Evolutionary conservation across 2,329 filamentous ascomycete genomes (phyloP).

Genomic region (Nigrograna mackinnonii): DNA sequence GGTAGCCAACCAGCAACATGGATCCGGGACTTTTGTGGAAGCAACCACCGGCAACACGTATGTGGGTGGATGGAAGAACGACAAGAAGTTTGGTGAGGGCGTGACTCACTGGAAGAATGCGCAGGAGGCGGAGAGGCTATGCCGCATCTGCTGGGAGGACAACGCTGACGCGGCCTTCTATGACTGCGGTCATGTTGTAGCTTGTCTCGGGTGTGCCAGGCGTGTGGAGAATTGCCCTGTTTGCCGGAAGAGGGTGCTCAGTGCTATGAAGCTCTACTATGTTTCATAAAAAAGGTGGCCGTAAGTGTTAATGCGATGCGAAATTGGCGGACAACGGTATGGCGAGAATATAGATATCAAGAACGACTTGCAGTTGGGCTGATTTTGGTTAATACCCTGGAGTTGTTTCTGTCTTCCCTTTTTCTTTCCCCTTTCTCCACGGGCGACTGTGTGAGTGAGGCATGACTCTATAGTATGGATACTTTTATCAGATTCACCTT

Average conservation of each 20-base stretch:
- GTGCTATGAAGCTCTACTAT: slow-evolving; percentile 61
- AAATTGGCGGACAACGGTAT: too few species aligned
- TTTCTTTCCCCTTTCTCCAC: too few species aligned
- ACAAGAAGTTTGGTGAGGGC: slow-evolving; percentile 65
- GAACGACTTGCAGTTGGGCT: too few species aligned
- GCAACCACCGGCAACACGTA: slow-evolving; percentile 63
- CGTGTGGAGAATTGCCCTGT: slow-evolving; percentile 64
- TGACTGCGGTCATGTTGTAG: slow-evolving; percentile 66
- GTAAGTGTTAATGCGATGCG: too few species aligned
- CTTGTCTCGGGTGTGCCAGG: slow-evolving; percentile 62
- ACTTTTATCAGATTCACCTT: too few species aligned
- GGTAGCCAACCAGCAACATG: slow-evolving; percentile 66
- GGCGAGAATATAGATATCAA: too few species aligned
- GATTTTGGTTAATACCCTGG: too few species aligned
- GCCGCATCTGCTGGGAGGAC: slow-evolving; percentile 66
- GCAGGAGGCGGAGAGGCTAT: slow-evolving; percentile 62
- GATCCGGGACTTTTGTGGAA: slow-evolving; percentile 61
- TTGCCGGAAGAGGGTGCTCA: slow-evolving; percentile 60
- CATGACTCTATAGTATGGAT: too few species aligned
- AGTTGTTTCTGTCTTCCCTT: too few species aligned
- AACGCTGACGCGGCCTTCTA: slow-evolving; percentile 64
- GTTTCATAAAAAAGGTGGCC: too few species aligned
- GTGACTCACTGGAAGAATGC: slow-evolving; percentile 65
- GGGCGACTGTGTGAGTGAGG: too few species aligned
- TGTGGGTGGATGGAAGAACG: slow-evolving; percentile 63